Base-by-base conservation (phyloP, 352 stramenopile genomes). In the Globisporangium apiculatum region DNA sequence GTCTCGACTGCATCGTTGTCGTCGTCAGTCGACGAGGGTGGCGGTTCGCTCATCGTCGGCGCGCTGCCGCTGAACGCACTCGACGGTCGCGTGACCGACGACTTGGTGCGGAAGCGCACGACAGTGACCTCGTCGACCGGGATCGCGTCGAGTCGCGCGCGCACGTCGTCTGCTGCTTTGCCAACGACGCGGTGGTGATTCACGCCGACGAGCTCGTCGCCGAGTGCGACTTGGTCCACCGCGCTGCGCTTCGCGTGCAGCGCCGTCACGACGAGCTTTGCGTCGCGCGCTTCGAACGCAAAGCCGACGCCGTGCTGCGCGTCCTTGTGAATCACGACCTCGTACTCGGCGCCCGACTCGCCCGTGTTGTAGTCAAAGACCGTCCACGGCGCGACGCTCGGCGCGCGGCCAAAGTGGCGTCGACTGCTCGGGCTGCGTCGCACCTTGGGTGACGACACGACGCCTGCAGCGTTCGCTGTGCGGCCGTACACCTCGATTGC, bases 281-380 rank as follows among this genome's bases (percentile, higher is more conserved):
- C 68, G 10, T 66, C 64, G 41, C 55, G 71, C 7, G 62, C 58
- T 18, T 76, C 70, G 53, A 91, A 65, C 8, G 69, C 59, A 50
- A 92, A 70, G 9, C 69, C 77, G 9, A 87, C 50, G 5, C 78
- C 67, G 15, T 49, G 47, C 1, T 56, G 17, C 15, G 53, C 48
- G 18, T 69, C 60, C 8, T 85, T 87, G 64, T 80, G 63, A 40
- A 72, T 69, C 14, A 62, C 61, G 45, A 87, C 75, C 57, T 93
- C 83, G 47, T 88, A 91, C 57, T 91, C 79, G 49, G 75, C 75
- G 0, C 79, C 68, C 2, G 72, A 88, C 49, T 87, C 75, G 12
- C 77, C 83, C 7, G 77, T 87, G 31, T 53, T 64, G 42, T 89
- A 88, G 43, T 90, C 74, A 55, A 79, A 89, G 50, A 77, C 86